These are phyloP conservation scores for Golovinomyces cichoracearum DNA, from an alignment of 2,329 filamentous ascomycete genomes.

Conservation along the genomic window DNA sequence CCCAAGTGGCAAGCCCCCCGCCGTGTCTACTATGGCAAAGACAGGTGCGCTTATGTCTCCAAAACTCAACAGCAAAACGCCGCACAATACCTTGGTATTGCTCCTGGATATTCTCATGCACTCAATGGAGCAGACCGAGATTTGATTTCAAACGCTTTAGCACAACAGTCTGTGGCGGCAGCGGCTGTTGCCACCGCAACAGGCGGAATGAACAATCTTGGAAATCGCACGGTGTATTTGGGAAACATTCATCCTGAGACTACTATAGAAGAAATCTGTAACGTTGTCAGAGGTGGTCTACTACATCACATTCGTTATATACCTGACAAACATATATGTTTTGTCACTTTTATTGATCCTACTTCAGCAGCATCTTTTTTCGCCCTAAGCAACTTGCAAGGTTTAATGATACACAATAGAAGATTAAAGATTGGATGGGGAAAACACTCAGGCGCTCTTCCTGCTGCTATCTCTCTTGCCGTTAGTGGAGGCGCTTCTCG, in stretches of 20 bases:
- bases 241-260: conserved; percentile 98
- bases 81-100: conserved; percentile 90
- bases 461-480: conserved; percentile 80
- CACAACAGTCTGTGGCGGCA: conserved; percentile 90
- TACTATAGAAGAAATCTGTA: conserved; percentile 98
- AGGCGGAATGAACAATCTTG: conserved; percentile 88
- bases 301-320: conserved; percentile 98
- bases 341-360: conserved; percentile 96
- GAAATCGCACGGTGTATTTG: conserved; percentile 90
- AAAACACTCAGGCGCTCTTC: conserved; percentile 90
- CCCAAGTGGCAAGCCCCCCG: conserved; percentile 88
- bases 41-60: conserved; percentile 91
- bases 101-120: conserved; percentile 86
- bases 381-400: conserved; percentile 86
- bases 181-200: conserved; percentile 90
- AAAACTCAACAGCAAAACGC: conserved; percentile 99
- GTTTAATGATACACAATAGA: conserved; percentile 96
- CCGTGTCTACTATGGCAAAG: conserved; percentile 95
- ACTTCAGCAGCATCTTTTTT: conserved; percentile 96
- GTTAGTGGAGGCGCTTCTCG: conserved; percentile 93
- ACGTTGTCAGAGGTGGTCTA: conserved; percentile 83
- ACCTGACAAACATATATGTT: conserved; percentile 98
- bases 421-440: conserved; percentile 97
- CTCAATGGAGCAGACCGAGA: conserved; percentile 89
- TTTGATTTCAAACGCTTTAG: conserved; percentile 82